A percentile compares a stretch with the other conserved stretches of the same genome.
These are phyloP conservation scores for Phlebopus sp. DNA, from an alignment of 1,284 basidiomycete species.

Conservation along the genomic window DNA sequence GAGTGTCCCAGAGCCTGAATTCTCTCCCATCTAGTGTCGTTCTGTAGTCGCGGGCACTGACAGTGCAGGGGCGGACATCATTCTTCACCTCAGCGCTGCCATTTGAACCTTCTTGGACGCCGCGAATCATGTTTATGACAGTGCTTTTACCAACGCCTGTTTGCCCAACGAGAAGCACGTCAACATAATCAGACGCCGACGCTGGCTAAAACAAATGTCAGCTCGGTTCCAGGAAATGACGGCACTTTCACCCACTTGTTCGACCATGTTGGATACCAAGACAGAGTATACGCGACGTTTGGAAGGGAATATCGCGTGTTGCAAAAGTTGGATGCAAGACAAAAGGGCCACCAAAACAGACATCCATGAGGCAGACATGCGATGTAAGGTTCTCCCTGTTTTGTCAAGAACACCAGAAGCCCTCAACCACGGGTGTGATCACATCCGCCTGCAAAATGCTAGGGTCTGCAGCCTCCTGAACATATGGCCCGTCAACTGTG, in stretches of 20 bases:
- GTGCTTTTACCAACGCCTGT: slow-evolving; percentile 28
- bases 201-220: slow-evolving; percentile 3
- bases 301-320: no score
- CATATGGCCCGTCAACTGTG: background rate
- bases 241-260: slow-evolving; percentile 14
- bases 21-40: background rate
- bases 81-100: slow-evolving; percentile 19
- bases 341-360: no score
- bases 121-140: slow-evolving; percentile 25
- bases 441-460: background rate
- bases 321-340: background rate
- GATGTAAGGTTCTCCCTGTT: no score
- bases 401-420: no score
- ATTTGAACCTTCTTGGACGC: slow-evolving; percentile 4
- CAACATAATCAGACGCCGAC: slow-evolving; percentile 1
- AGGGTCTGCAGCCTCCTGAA: no score
- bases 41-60: slow-evolving; percentile 11
- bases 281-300: background rate
- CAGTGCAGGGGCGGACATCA: slow-evolving; percentile 20
- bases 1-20: slow-evolving; percentile 25
- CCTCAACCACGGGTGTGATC: no score
- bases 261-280: slow-evolving; percentile 11
- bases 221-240: background rate
- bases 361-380: no score
- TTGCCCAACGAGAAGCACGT: slow-evolving; percentile 24